These are phyloP conservation scores for Olyra latifolia DNA, from an alignment of 176 grass and related monocot genomes.

Conservation along the genomic window DNA sequence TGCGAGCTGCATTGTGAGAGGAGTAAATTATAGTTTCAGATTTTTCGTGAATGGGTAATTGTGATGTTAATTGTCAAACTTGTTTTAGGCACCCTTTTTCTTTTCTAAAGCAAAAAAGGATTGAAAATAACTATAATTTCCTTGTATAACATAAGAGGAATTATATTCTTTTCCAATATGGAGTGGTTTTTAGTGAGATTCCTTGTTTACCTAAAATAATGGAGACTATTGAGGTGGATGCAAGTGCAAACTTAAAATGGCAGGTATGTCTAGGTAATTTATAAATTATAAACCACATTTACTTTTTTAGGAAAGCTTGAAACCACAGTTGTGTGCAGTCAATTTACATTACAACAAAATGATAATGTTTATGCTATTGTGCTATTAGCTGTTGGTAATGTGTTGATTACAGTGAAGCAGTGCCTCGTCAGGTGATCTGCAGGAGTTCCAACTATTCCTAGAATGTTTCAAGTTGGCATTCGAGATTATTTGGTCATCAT, in stretches of 20 bases:
- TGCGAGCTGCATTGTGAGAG: not conserved
- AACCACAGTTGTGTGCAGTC: not conserved
- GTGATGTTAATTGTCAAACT: conserved; percentile 13
- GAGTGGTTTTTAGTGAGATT: not conserved
- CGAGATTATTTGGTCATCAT: not conserved
- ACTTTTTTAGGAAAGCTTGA: not conserved
- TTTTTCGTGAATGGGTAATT: not conserved
- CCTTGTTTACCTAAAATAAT: not conserved
- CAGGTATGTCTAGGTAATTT: conserved; percentile 4
- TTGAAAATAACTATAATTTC: not conserved
- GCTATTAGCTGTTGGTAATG: not conserved
- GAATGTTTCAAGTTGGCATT: not conserved
- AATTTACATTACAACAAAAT: conserved; percentile 18
- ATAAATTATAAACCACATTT: not conserved
- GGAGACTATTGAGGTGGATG: conserved; percentile 9
- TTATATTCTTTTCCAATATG: not conserved
- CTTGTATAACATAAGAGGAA: not conserved
- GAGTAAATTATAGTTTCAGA: conserved; percentile 20
- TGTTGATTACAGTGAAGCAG: not conserved
- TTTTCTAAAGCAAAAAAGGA: not conserved
- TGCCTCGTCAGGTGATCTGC: conserved; percentile 21
- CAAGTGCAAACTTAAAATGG: conserved; percentile 8
- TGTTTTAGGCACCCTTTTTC: conserved; percentile 15
- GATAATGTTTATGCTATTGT: not conserved
- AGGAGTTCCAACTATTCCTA: conserved; percentile 1